Evolutionary conservation across 208 protist genomes (phyloP), one percentile per base, ranked within the genome.

Genomic region (Trypanosoma rangeli): DNA sequence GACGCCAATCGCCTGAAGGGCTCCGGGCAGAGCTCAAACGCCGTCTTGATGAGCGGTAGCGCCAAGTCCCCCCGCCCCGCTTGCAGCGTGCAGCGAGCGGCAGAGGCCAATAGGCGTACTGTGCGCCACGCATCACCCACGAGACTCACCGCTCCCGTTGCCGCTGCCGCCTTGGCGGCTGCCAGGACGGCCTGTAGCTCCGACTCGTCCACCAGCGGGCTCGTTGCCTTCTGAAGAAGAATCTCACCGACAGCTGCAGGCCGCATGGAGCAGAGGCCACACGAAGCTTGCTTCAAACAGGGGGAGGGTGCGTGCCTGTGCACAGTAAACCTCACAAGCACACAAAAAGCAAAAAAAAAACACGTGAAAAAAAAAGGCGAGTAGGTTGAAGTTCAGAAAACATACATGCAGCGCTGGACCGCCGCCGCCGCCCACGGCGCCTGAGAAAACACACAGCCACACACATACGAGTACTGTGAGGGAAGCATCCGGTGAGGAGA

Each of bases 41-140:
- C 63, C 16, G 64, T 50, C 24, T 33, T 54, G 53, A 76, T 65
- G 42, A 76, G 56, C 0, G 64, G 64, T 3, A 65, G 35, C 26
- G 64, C 71, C 35, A 76, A 58, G 20, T 33, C 57, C 9, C 64
- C 71, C 7, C 71, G 71, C 20, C 71, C 71, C 46, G 71, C 63
- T 57, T 55, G 37, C 35, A 76, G 64, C 2, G 71, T 76, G 64
- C 57, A 67, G 26, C 58, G 71, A 16, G 71, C 71, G 22, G 54
- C 5, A n/a, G 62, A 42, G 22, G 50, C 56, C 24, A 76, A 49
- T 13, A 70, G 49, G 18, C 64, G 63, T 9, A 70, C 62, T 0
- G 64, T 50, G 13, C 26, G 57, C 71, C 71, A 76, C 33, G 16
- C 58, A 24, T 48, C 64, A 22, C 49, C 55, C 4, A 18, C 31